phyloP scores from a whole-genome alignment of 345 rosid genomes.

The Citrus cavaleriei region DNA sequence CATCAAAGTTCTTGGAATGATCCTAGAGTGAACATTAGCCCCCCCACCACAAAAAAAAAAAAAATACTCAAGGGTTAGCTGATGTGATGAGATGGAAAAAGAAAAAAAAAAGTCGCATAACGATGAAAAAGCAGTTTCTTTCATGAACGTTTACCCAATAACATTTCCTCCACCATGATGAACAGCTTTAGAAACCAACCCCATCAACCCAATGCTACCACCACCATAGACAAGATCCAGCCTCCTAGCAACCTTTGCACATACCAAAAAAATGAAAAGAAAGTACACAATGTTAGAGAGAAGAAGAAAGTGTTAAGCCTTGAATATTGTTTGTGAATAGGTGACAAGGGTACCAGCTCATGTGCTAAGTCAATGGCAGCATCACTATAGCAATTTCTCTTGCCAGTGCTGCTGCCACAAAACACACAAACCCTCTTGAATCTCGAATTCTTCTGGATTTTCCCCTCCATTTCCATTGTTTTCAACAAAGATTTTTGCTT shows the following conservation, averaged over 20 bases:
- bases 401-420: conserved; percentile 85
- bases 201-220: conserved; percentile 95
- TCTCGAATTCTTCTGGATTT: conserved; percentile 41
- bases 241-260: conserved; percentile 54
- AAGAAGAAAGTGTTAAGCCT: background rate
- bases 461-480: conserved; percentile 22
- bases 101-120: background rate
- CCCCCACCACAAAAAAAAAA: background rate
- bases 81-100: background rate
- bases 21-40: conserved; percentile 21
- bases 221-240: conserved; percentile 94
- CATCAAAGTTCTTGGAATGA: conserved; percentile 55
- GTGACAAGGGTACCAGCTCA: conserved; percentile 56
- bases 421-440: conserved; percentile 81
- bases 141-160: conserved; percentile 53
- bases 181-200: conserved; percentile 82
- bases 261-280: background rate
- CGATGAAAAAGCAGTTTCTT: background rate
- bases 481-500: background rate
- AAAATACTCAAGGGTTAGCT: background rate
- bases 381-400: conserved; percentile 69
- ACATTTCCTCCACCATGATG: conserved; percentile 79
- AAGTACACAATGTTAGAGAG: background rate
- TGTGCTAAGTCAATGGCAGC: conserved; percentile 80
- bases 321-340: background rate